Evolutionary conservation across 1,284 basidiomycete species (phyloP), one percentile per base, ranked within the genome.

Genomic region (Trametes hirsuta): DNA sequence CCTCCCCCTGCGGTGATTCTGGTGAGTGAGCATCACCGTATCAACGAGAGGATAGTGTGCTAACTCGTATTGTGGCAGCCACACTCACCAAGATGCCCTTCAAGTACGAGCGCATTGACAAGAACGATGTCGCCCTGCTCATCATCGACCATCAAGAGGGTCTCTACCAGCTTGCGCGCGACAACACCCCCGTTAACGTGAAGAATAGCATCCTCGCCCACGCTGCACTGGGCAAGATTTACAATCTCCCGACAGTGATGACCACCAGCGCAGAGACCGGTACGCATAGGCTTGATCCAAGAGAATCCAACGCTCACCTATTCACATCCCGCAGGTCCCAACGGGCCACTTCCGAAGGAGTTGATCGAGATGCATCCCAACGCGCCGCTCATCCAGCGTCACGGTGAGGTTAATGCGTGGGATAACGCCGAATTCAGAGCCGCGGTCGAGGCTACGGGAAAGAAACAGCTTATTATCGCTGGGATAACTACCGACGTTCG

Each of bases 371-470:
- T 81, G 76, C 76, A 81, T 55, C 76, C 79, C 3, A 66, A 78
- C 52, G 77, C 79, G 3, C 74, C 79, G 6, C 68, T 76, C 60
- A 77, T 81, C 70, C 79, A 75, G 69, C 74, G 81, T n/a, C 66
- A 75, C 18, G 80, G 79, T 1, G 79, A 82, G 67, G 81, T 81
- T 11, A 71, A 81, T 59, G 79, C 81, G 14, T 82, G 81, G 81
- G 80, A 81, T 66, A 81, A 80, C 66, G 58, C 70, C 5, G 80
- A 81, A 48, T 81, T 82, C 71, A 72, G 76, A 42, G 69, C 68
- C 2, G 81, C 80, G n/a, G 78, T 82, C 30, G 68, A 76, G 47
- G 78, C 79, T 4, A 81, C 79, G 4, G 79, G 79, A 2, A 81
- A 79, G 67, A 80, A 77, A 62, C 80, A 81, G 59, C 67, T 81